Base-by-base conservation (phyloP, 2,329 filamentous ascomycete genomes). In the Sporothrix protearum region DNA sequence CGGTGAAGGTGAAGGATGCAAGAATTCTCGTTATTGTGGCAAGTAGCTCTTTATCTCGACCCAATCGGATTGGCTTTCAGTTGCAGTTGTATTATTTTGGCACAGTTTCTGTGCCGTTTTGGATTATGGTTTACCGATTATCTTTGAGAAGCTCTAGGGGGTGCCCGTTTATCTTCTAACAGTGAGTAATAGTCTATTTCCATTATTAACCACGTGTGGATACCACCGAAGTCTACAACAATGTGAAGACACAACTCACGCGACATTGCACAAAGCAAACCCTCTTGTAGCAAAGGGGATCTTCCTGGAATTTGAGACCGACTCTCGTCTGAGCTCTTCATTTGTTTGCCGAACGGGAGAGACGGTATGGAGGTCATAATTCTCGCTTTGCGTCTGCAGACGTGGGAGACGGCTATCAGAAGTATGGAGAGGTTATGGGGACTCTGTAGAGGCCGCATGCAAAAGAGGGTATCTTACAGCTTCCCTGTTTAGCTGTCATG, bases 401-500 rank as follows among this genome's bases (percentile, higher is more conserved):
- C 28, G 49, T n/a, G n/a, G n/a, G n/a, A n/a, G n/a, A n/a, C n/a
- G n/a, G n/a, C n/a, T n/a, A n/a, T n/a, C n/a, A n/a, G n/a, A n/a
- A n/a, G n/a, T n/a, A n/a, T n/a, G n/a, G n/a, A n/a, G n/a, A n/a
- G n/a, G n/a, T n/a, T n/a, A n/a, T n/a, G n/a, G n/a, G n/a, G n/a
- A n/a, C n/a, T 61, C 55, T 22, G 30, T 5, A 42, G 33, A 36
- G 33, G 33, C 33, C 28, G 59, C 59, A 64, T 45, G 1, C 36
- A 45, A 45, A 64, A 64, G 45, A 45, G 59, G 36, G 14, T 64
- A n/a, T n/a, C n/a, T n/a, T n/a, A 45, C 59, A 64, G 22, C 59
- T 67, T 68, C 49, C 66, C n/a, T 68, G 64, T 53, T 68, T 69
- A 22, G 47, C 49, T 57, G 67, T 55, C 66, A 30, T n/a, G 30